Evolutionary conservation across 176 grass and related monocot species (phyloP), one percentile per base, ranked within the genome.

Genomic region (Oryza rufipogon): DNA sequence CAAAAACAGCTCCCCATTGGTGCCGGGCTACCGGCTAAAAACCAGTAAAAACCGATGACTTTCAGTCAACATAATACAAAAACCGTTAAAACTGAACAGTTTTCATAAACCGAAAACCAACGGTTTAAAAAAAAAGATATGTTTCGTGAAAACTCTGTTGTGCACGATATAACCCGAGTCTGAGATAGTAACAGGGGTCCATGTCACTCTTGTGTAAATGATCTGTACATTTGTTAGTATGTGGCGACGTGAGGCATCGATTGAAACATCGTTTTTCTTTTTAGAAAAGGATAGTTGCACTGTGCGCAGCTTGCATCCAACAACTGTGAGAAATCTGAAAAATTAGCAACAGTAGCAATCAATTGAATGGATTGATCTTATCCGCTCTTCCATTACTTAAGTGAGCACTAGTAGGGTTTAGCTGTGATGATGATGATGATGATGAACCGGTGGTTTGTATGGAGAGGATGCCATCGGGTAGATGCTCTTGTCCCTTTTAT

Each of bases 331-430:
- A 72, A 63, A 63, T 44, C 46, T 3, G 54, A 52, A 76, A 83
- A 69, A 30, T 5, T 30, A 76, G 63, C 9, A 54, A 76, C n/a
- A 77, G 46, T 42, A 68, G 63, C 82, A 38, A 48, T 51, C 36
- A 71, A 23, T 60, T 19, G 51, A 20, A 6, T 16, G 14, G 4
- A 64, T 32, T 22, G 63, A 67, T 56, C 61, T 56, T 74, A 77
- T 71, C 86, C 52, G 47, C 73, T 77, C 34, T 36, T 70, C 51
- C 60, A 22, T 49, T 46, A 68, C 73, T 48, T 63, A 20, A 76
- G 49, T 70, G 64, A 87, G 72, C 64, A 19, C 79, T 69, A 22
- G 68, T 83, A 79, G 68, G 56, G 58, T 54, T 88, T 67, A 23
- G 67, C n/a, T 44, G 41, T 58, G 28, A 73, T 49, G 71, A 66